Evolutionary conservation across 352 stramenopile species (phyloP), one percentile per base, ranked within the genome.

Genomic region (Globisporangium orthogonon): DNA sequence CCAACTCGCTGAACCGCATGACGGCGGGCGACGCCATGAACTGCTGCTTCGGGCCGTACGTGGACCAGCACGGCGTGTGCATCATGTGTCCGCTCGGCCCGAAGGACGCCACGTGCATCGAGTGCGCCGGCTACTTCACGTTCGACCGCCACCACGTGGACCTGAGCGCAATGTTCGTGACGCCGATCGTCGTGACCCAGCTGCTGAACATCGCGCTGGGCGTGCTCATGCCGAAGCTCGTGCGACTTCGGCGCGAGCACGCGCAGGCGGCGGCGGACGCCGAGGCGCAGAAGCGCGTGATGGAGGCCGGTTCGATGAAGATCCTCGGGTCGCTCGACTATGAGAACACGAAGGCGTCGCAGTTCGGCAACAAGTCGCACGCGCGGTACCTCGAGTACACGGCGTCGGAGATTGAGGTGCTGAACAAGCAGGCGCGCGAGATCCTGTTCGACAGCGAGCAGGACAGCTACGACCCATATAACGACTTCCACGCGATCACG

Each of bases 61-160:
- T 95, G 7, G 69, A 91, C 30, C 71, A 86, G 62, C 72, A 89
- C 46, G 78, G 81, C 3, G 60, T 69, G 39, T 94, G 84, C 33
- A 80, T 69, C 6, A 64, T 69, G 17, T 93, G 79, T 63, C 85
- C 81, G 18, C 58, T 87, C 35, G 81, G 77, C 23, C 63, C 73
- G 11, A 88, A 89, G 54, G 78, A 89, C 39, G 73, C 63, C 6
- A 75, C 67, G 5, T 94, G 85, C 46, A 83, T 92, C 28, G 73
- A 88, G 56, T 94, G 83, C 54, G 66, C 85, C 11, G 85, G 83
- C 6, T 86, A 80, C 41, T 89, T 94, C 50, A 93, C 83, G 3
- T 94, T 93, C 63, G 83, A 94, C 56, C 78, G 78, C 2, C 71
- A 81, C 46, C 85, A 94, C 70, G 81, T 94, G n/a, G 79, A 93